Evolutionary conservation across 495 filamentous ascomycete genomes (phyloP).

Genomic region (Neurospora africana): DNA sequence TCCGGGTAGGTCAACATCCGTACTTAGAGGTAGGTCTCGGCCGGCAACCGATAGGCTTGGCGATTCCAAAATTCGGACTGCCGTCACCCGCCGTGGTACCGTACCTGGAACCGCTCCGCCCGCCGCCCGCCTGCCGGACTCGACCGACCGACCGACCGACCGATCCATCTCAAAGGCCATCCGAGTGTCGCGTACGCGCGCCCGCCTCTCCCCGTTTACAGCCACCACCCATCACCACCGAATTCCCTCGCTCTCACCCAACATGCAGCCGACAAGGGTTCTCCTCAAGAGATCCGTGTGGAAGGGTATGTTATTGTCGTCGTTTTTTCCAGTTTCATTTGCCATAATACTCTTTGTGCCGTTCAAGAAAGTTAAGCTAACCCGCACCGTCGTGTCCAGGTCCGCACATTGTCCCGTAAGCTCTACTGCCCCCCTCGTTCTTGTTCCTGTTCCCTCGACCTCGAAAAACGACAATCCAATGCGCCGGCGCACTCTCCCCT

Average conservation of each 20-base stretch:
- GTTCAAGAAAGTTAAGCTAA: conserved; percentile 10
- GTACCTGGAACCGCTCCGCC: neutral
- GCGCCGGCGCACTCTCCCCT: neutral
- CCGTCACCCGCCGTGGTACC: neutral
- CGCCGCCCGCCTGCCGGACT: neutral
- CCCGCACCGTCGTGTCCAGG: conserved; percentile 28
- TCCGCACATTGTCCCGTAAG: conserved; percentile 66
- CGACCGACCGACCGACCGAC: neutral
- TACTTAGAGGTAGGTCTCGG: neutral
- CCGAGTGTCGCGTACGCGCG: neutral
- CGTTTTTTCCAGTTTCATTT: neutral
- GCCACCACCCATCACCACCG: neutral
- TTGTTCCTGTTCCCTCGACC: neutral
- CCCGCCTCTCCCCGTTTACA: neutral
- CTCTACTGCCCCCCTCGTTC: neutral
- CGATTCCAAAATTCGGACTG: neutral
- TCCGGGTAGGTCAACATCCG: neutral
- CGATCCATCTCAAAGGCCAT: neutral
- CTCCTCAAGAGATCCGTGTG: conserved; percentile 47
- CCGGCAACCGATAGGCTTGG: neutral
- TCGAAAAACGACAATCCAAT: neutral
- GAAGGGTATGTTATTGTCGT: conserved; percentile 34
- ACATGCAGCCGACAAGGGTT: conserved; percentile 44
- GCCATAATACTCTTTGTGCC: neutral
- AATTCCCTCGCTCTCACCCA: conserved; percentile 6